A percentile compares a stretch with the other conserved stretches of the same genome.
phyloP scores from a whole-genome alignment of 192 early-diverging fungal species.

The Coemansia sp. region DNA sequence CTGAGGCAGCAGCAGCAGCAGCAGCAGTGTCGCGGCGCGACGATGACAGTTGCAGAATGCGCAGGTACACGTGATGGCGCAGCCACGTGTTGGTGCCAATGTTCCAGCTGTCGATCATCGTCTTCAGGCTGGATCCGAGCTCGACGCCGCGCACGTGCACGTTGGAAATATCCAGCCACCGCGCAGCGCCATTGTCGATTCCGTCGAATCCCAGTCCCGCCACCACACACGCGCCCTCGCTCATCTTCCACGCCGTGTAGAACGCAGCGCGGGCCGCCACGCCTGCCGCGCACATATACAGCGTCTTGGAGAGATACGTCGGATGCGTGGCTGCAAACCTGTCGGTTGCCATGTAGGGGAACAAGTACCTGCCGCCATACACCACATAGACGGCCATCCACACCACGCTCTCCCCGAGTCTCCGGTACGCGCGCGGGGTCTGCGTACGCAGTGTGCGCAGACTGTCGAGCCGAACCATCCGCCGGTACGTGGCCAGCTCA shows the following conservation, averaged over 20 bases:
- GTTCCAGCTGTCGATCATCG: constrained; percentile 86
- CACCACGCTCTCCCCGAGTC: constrained; percentile 29
- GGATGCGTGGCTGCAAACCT: constrained; percentile 14
- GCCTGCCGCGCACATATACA: constrained; percentile 30
- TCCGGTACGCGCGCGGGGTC: constrained; percentile 27
- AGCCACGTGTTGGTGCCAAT: constrained; percentile 88
- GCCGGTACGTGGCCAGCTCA: constrained; percentile 60
- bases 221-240: constrained; percentile 82
- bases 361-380: constrained; percentile 18
- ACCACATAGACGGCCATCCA: constrained; percentile 47
- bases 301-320: constrained; percentile 9
- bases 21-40: constrained; percentile 45
- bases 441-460: constrained; percentile 7
- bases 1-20: constrained; percentile 34
- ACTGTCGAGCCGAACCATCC: constrained; percentile 56
- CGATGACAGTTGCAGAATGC: constrained; percentile 51
- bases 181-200: constrained; percentile 26
- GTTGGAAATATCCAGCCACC: constrained; percentile 78
- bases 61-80: constrained; percentile 79
- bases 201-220: constrained; percentile 86
- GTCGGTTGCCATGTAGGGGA: constrained; percentile 20
- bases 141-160: constrained; percentile 77
- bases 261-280: constrained; percentile 56
- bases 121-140: constrained; percentile 73
- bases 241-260: constrained; percentile 90